Evolutionary conservation across 768 basidiomycete species (phyloP), one percentile per base, ranked within the genome.

Genomic region (Rhodotorula taiwanensis): DNA sequence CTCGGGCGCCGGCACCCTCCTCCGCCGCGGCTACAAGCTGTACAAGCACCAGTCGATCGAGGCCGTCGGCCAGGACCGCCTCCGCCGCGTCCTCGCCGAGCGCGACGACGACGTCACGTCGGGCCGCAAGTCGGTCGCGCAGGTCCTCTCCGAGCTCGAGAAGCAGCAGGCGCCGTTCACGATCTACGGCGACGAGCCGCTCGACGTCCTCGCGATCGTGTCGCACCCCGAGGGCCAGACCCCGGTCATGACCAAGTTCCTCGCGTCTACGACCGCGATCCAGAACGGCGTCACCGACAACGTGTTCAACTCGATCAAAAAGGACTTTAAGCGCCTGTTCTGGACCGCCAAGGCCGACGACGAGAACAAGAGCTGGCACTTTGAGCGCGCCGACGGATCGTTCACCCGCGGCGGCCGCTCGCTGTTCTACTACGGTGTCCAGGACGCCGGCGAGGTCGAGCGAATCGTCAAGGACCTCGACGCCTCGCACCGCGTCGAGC

Each of bases 311-410:
- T 84, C 90, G n/a, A 84, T 99, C 80, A 87, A 86, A 78, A 93
- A 91, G 79, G 91, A 98, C 75, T 87, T 97, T 77, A 83, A 85
- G 66, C 83, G 83, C 62, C 82, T 99, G 44, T 95, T 99, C 81
- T 98, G 95, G 95, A 97, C 93, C n/a, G 86, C 90, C 1, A 87
- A 86, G 70, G 86, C 86, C 7, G 92, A 97, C 69, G 94, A 98
- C 75, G 94, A 98, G 78, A 93, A 95, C 77, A 84, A 93, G 44
- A 83, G 86, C 6, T 99, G 95, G 95, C 94, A 99, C 78, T 99
- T 97, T 72, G 94, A 99, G 79, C 85, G 92, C 58, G 91, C 95
- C 1, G 93, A 98, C 70, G 95, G 95, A 1, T 90, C 88, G 76
- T 99, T 99, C 79, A 94, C 92, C 23, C 82, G 95, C 43, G 89